These are phyloP conservation scores for Pichia sp. DNA, from an alignment of 1,139 yeast species.

Conservation along the genomic window DNA sequence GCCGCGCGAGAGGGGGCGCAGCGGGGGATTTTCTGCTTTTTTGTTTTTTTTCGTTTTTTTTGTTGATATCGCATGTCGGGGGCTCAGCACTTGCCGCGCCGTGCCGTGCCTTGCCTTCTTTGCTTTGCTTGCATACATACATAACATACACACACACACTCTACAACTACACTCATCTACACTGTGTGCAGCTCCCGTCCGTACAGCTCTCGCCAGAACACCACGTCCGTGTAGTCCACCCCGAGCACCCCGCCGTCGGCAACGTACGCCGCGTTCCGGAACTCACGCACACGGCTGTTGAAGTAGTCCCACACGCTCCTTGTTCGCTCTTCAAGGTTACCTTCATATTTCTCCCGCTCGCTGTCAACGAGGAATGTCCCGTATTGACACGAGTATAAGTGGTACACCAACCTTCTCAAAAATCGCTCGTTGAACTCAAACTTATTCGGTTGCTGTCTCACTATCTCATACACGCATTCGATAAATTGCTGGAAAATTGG, in stretches of 20 bases:
- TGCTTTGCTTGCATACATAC: no score
- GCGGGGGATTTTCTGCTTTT: no score
- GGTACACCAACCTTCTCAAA: slow-evolving; percentile 74
- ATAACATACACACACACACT: background rate
- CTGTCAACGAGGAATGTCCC: slow-evolving; percentile 80
- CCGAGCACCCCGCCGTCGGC: slow-evolving; percentile 11
- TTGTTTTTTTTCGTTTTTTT: no score
- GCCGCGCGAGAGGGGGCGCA: background rate
- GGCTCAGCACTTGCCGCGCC: no score
- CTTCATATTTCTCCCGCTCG: slow-evolving; percentile 52
- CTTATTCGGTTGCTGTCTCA: slow-evolving; percentile 57
- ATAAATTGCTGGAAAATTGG: slow-evolving; percentile 92
- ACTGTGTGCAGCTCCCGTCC: slow-evolving; percentile 57
- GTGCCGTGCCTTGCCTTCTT: no score
- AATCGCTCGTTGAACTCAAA: slow-evolving; percentile 91
- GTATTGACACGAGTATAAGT: slow-evolving; percentile 87
- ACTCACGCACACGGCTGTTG: slow-evolving; percentile 66
- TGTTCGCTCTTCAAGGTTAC: slow-evolving; percentile 41
- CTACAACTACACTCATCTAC: background rate
- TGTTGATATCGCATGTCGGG: no score
- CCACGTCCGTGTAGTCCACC: slow-evolving; percentile 26
- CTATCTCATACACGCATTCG: slow-evolving; percentile 78
- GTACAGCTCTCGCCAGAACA: slow-evolving; percentile 38
- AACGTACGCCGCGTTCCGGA: slow-evolving; percentile 37
- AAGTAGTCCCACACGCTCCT: slow-evolving; percentile 93